A percentile compares a stretch with the other conserved stretches of the same genome.
phyloP scores from a whole-genome alignment of 345 rosid genomes.

The Salix caprea region DNA sequence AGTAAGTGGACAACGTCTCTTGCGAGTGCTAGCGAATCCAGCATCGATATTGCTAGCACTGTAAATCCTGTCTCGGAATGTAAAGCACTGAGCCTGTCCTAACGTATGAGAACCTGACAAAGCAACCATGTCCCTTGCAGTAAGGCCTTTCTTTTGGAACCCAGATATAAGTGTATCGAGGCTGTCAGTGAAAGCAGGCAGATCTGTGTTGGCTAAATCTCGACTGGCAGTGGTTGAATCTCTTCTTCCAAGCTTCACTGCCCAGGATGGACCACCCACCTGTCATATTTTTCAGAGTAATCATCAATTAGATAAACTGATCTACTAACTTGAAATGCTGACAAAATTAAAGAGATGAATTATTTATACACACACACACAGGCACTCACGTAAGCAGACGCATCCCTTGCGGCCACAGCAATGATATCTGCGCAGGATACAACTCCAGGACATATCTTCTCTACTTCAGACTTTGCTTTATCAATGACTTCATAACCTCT shows the following conservation, averaged over 20 bases:
- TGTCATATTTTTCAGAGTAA: neutral
- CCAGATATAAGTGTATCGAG: constrained; percentile 15
- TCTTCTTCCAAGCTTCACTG: neutral
- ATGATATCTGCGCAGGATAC: neutral
- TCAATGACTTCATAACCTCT: neutral
- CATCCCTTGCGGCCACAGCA: neutral
- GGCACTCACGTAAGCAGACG: neutral
- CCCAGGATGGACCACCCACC: neutral
- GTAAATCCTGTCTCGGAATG: neutral
- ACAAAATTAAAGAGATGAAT: neutral
- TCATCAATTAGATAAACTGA: too few species aligned
- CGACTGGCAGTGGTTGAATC: neutral
- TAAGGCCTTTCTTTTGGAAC: constrained; percentile 27
- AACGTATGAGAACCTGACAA: constrained; percentile 10
- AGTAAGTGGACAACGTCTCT: neutral
- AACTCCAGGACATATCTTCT: neutral
- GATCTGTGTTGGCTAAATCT: constrained; percentile 16
- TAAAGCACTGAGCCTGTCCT: neutral
- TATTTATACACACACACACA: neutral
- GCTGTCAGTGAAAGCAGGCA: constrained; percentile 13
- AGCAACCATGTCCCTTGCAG: constrained; percentile 32
- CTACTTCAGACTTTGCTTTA: neutral
- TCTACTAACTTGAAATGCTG: neutral
- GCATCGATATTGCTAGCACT: constrained; percentile 10
- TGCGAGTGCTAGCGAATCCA: constrained; percentile 17